Percentiles rank a stretch among this genome's conserved stretches.
Conservation (phyloP, 2,329 filamentous ascomycete species). For the Balansia obtecta region DNA sequence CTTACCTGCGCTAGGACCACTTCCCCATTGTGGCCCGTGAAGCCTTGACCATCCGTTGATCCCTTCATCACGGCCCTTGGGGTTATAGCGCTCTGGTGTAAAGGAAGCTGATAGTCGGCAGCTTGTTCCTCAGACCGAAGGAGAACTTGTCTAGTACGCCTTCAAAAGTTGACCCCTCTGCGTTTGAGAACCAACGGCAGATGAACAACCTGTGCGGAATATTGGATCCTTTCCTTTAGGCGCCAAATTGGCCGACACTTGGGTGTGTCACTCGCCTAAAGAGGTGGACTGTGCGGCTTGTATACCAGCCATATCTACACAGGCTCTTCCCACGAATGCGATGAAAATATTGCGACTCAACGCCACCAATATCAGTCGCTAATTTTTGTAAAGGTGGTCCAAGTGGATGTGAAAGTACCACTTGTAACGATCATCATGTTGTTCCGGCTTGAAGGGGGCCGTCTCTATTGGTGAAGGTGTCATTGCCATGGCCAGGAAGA, state of each 20-base stretch:
- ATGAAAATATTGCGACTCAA: slow-evolving; percentile 40
- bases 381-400: slow-evolving; percentile 43
- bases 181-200: neutral
- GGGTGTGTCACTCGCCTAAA: neutral
- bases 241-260: neutral
- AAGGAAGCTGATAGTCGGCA: slow-evolving; percentile 45
- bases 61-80: slow-evolving; percentile 4
- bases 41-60: neutral
- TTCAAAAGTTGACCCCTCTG: slow-evolving; percentile 9
- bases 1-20: neutral
- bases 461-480: slow-evolving; percentile 1
- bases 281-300: slow-evolving; percentile 34
- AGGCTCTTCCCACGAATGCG: slow-evolving; percentile 32
- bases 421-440: slow-evolving; percentile 36
- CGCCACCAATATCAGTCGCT: slow-evolving; percentile 33
- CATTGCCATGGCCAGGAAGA: neutral
- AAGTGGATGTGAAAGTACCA: slow-evolving; percentile 47
- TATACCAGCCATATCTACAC: slow-evolving; percentile 47
- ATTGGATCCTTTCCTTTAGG: neutral
- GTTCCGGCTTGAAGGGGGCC: slow-evolving; percentile 21
- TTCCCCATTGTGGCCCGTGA: neutral
- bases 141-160: slow-evolving; percentile 26
- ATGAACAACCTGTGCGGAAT: neutral
- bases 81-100: slow-evolving; percentile 29
- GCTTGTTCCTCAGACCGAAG: slow-evolving; percentile 46